Base-by-base conservation (phyloP, 2,329 filamentous ascomycete genomes). In the Colletotrichum gigasporum region DNA sequence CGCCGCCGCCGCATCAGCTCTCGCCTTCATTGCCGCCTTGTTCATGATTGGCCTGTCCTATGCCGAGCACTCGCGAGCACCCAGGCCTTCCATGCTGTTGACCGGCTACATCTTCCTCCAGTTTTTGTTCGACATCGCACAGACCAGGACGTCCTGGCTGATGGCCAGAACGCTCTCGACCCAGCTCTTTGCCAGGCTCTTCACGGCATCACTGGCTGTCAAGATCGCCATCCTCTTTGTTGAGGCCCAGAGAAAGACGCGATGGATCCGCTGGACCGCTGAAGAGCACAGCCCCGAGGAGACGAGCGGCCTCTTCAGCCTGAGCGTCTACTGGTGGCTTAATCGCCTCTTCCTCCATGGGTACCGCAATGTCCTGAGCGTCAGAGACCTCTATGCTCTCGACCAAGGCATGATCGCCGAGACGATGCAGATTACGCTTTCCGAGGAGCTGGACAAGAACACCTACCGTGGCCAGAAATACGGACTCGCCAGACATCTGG, bases 81-180 rank as follows among this genome's bases (percentile, higher is more conserved):
- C 72, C 0, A 72, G 79, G 1, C 82, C 82, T 0, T 85, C 82
- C 0, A 70, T 79, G 0, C 54, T 85, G 3, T 69, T 85, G 11
- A 76, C 70, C 14, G 64, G 69, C 10, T 85, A 80, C 51, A 64
- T 85, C 3, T 66, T 79, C 9, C 35, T 83, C 3, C 80, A 79
- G 1, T 66, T 82, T 0, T 68, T 85, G 2, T 74, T 84, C 22
- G 83, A 85, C 35, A 69, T 76, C 3, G 75, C 76, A 0, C 79
- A 80, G 61, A 71, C 73, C 0, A 74, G 83, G 8, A 84, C 82
- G 0, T 64, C 80, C 3, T 84, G 79, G 74, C 72, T 84, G 30
- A 64, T 71, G 44, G 69, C 69, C 50, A 32, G 44, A 8, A 68
- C 45, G 6, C 48, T 59, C 5, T 28, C 55, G 3, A 61, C 66